Conservation (phyloP, 768 basidiomycete species). For the Trametes meyenii region DNA sequence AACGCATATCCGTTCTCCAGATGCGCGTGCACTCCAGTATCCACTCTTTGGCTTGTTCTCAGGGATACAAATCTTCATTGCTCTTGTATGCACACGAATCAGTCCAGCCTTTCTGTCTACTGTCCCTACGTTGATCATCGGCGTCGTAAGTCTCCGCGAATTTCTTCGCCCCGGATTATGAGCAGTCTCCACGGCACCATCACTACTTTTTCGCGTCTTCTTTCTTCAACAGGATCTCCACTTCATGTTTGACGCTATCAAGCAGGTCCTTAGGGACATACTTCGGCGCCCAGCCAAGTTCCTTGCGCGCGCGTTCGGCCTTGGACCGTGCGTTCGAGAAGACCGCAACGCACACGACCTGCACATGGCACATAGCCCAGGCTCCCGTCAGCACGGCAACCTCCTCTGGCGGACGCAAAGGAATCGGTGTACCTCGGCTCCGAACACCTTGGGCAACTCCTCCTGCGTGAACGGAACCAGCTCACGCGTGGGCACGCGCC, state of each 20-base stretch:
- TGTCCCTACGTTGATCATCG: too few species aligned
- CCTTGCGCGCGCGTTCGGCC: slow-evolving; percentile 37
- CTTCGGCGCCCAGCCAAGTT: slow-evolving; percentile 55
- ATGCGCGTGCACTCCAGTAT: too few species aligned
- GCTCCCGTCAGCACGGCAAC: too few species aligned
- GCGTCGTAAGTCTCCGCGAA: too few species aligned
- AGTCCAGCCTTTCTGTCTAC: too few species aligned
- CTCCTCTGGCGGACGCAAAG: neutral
- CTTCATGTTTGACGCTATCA: slow-evolving; percentile 48
- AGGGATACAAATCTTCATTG: too few species aligned
- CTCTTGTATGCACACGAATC: too few species aligned
- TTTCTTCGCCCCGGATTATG: too few species aligned
- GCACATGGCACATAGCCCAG: neutral
- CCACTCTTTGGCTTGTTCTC: too few species aligned
- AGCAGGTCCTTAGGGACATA: slow-evolving; percentile 52
- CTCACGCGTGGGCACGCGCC: slow-evolving; percentile 32
- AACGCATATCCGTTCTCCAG: too few species aligned
- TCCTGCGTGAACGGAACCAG: slow-evolving; percentile 46
- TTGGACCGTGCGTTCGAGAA: slow-evolving; percentile 29
- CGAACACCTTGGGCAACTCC: slow-evolving; percentile 41
- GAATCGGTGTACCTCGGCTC: neutral
- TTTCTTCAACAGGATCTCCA: slow-evolving; percentile 31
- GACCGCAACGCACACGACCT: neutral
- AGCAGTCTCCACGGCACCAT: neutral
- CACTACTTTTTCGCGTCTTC: neutral